Base-by-base conservation (phyloP, 441 rosid species). In the Mallotus japonicus region DNA sequence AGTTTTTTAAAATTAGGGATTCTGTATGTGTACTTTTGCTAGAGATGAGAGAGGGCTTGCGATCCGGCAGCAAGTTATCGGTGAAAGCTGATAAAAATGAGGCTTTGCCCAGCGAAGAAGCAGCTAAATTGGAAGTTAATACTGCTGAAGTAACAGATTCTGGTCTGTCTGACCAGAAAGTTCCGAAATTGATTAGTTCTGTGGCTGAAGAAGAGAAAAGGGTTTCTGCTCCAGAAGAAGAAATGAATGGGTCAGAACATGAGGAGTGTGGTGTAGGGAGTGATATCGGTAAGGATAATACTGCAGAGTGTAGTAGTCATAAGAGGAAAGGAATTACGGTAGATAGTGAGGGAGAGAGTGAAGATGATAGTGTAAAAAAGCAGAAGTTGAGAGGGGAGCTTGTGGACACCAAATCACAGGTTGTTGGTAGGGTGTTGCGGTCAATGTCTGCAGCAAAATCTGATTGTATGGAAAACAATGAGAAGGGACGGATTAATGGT, bases 11-110 rank as follows among this genome's bases (percentile, higher is more conserved):
- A 60, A 46, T 66, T 76, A 28, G 75, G 82, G 78, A 71, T 73
- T 59, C 28, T 73, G 67, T 54, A 28, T 65, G 70, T 50, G 20
- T 17, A 17, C 24, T 67, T 44, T 72, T 73, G 58, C 58, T 34
- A 71, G 75, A 73, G 75, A 87, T 88, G 92, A 84, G 76, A 69
- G 84, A 74, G 67, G 83, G 83, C 24, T 66, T 82, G 85, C 78
- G 86, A 76, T 86, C 88, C 6, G 32, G 77, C 9, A 76, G 70
- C 28, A 64, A 70, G 72, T 75, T 68, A 62, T n/a, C 40, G 67
- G 74, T 24, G 40, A 74, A 76, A 59, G 75, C 78, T 47, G 81
- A 85, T 69, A 62, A 46, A 58, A 78, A 67, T 65, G 76, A 82
- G 77, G 56, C 63, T 34, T 68, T 57, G 40, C 67, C 67, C 6